Evolutionary conservation across 345 rosid genomes (phyloP).

Genomic region (Anacardium occidentale): DNA sequence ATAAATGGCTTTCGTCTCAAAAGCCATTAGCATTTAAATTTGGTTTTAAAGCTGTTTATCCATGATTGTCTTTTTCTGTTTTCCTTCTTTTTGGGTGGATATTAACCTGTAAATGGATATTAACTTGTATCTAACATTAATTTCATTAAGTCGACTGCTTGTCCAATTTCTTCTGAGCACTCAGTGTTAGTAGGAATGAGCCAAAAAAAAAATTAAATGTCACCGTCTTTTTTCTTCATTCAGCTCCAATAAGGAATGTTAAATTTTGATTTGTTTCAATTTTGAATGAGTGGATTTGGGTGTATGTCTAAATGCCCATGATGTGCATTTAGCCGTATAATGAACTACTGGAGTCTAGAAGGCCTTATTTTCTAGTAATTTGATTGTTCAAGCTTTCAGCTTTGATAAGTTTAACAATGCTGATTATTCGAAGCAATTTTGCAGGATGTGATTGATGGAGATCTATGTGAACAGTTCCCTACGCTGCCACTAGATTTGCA

Average conservation of each 20-base stretch:
- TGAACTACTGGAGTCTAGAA: background rate
- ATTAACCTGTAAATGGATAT: too few species aligned
- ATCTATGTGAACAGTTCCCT: conserved; percentile 95
- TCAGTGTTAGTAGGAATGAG: too few species aligned
- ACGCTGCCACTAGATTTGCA: conserved; percentile 83
- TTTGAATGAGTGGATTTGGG: background rate
- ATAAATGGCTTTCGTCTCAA: too few species aligned
- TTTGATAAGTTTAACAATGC: conserved; percentile 8
- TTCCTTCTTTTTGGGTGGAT: too few species aligned
- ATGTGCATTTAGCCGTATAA: background rate
- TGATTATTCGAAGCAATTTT: conserved; percentile 19
- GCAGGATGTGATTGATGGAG: conserved; percentile 98
- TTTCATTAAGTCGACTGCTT: too few species aligned
- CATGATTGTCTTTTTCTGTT: too few species aligned
- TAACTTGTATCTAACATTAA: too few species aligned
- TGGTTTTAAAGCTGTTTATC: too few species aligned
- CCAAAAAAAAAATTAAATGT: too few species aligned
- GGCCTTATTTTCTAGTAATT: background rate
- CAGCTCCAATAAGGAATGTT: background rate
- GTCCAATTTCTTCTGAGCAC: too few species aligned
- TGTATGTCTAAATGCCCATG: background rate
- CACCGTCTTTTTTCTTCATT: too few species aligned
- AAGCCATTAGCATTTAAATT: too few species aligned
- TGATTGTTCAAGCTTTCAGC: background rate
- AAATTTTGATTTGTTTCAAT: background rate